Percentiles rank a stretch among this genome's conserved stretches.
phyloP scores from a whole-genome alignment of 1,284 basidiomycete species.

The Marasmius oreades region DNA sequence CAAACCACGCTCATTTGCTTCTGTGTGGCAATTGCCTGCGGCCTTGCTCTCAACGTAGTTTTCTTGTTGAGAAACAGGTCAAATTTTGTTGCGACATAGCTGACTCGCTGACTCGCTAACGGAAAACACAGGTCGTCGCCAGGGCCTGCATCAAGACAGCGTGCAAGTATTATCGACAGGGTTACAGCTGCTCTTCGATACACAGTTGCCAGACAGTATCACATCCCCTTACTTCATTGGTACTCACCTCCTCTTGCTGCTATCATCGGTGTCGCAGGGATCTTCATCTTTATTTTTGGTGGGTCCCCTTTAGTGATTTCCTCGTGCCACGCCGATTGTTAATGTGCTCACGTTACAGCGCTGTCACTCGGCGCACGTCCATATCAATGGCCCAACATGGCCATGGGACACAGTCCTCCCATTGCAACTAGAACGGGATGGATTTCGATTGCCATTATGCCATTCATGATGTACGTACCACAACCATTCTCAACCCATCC shows the following conservation, averaged over 20 bases:
- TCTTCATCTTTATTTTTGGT: conserved; percentile 31
- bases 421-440: conserved; percentile 34
- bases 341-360: conserved; percentile 13
- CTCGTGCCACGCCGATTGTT: not conserved
- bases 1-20: conserved; percentile 29
- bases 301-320: conserved; percentile 2
- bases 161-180: conserved; percentile 16
- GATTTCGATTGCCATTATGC: conserved; percentile 32
- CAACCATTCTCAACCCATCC: not conserved
- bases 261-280: conserved; percentile 24
- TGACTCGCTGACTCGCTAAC: conserved; percentile 10
- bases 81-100: not conserved
- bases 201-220: conserved; percentile 23
- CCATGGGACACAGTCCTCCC: conserved; percentile 34
- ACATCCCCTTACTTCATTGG: conserved; percentile 21
- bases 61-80: conserved; percentile 4
- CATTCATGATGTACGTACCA: conserved; percentile 33
- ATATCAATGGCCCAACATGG: conserved; percentile 31
- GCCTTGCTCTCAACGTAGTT: conserved; percentile 9
- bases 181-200: conserved; percentile 22
- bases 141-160: not conserved
- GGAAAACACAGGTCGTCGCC: not conserved
- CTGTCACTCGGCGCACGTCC: conserved; percentile 29
- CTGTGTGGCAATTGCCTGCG: conserved; percentile 23
- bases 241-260: conserved; percentile 32